phyloP scores from a whole-genome alignment of 2,329 filamentous ascomycete genomes.

The Hymenoscyphus salicellus region DNA sequence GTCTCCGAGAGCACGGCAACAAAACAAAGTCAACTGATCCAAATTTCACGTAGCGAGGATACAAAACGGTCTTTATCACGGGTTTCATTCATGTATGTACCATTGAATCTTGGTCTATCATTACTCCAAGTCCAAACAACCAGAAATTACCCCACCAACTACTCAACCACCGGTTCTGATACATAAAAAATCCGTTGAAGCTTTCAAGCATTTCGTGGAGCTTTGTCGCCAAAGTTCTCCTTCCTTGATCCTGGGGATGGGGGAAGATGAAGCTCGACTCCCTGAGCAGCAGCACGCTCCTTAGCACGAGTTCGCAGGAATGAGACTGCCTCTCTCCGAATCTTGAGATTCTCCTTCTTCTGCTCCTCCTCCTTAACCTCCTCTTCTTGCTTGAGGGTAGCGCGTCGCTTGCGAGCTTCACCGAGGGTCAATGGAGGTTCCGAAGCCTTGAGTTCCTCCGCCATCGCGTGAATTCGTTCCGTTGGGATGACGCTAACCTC shows the following conservation, averaged over 20 bases:
- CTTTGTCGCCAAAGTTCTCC: neutral
- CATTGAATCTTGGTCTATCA: no score
- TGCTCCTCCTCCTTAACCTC: constrained; percentile 19
- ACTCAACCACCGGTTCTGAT: no score
- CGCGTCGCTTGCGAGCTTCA: constrained; percentile 21
- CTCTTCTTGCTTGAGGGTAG: constrained; percentile 14
- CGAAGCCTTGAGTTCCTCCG: constrained; percentile 9
- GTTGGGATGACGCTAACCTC: neutral
- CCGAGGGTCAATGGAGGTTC: constrained; percentile 18
- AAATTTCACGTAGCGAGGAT: no score
- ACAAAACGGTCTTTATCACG: no score
- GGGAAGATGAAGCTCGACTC: neutral
- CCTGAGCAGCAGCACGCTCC: constrained; percentile 33
- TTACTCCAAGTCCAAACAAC: no score
- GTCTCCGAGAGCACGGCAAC: no score
- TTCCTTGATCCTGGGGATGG: neutral
- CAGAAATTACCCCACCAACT: no score
- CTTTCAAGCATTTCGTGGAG: no score
- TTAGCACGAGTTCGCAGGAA: constrained; percentile 22
- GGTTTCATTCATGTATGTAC: no score
- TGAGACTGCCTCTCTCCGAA: constrained; percentile 17
- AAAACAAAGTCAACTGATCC: no score
- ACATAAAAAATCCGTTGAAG: no score
- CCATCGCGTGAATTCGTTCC: neutral
- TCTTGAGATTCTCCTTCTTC: constrained; percentile 16